Base-by-base conservation (phyloP, 495 filamentous ascomycete species). In the Penicillium subrubescens region DNA sequence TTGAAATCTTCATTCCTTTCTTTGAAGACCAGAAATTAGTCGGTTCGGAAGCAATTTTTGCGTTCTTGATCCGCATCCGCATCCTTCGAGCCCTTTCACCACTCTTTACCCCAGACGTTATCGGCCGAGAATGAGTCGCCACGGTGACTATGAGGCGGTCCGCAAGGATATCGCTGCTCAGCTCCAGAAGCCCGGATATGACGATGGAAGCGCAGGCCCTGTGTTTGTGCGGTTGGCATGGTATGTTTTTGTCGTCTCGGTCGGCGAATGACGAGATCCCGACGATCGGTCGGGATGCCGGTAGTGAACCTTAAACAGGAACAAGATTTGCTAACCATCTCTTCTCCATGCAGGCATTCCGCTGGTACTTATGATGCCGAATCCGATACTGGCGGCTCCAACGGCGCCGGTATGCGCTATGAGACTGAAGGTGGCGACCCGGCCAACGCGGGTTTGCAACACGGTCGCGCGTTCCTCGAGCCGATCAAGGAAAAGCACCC, bases 361-460 rank as follows among this genome's bases (percentile, higher is more conserved):
- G 73, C 87, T 0, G 86, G 87, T 15, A 88, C 86, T 0, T 88
- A 89, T 73, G 83, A 86, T 70, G 74, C 77, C 25, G 77, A 79
- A 43, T 81, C 84, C 41, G 81, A 86, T 70, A 88, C 86, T 1
- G 87, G 87, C 39, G 86, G 87, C 25, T 86, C 82, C 10, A 88
- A 88, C 66, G 86, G 87, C 63, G 86, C 87, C 1, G 86, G 86
- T 39, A 89, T 88, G 86, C 82, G 86, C 11, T 88, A 87, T 68
- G 86, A 89, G 75, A 76, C 78, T 2, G 86, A 88, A 71, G 86
- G 85, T 57, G 86, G 86, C 61, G 86, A 89, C 67, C 86, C 87
- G 1, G 82, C 86, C 41, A 88, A 88, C 73, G 86, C 86, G 3
- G 87, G 86, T 39, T 81, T 89, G 14, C 84, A 88, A 64, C 82